phyloP scores from a whole-genome alignment of 805 yeast species.

The Vanderwaltozyma tropicalis region DNA sequence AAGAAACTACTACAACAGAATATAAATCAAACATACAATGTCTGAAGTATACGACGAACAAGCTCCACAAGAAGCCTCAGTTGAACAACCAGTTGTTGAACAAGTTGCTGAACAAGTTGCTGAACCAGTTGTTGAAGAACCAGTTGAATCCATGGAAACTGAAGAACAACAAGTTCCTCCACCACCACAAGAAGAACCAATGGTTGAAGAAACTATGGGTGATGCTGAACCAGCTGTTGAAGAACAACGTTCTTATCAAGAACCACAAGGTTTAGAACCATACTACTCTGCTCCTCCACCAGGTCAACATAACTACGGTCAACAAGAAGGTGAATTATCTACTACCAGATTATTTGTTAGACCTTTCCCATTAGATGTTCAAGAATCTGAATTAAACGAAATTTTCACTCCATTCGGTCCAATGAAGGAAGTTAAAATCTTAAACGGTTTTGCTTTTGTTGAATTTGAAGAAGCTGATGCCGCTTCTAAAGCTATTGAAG shows the following conservation, averaged over 20 bases:
- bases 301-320: constrained; percentile 5
- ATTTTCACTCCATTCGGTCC: constrained; percentile 60
- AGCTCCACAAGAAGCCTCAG: constrained; percentile 3
- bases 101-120: neutral
- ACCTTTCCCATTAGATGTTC: constrained; percentile 48
- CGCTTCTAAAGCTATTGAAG: constrained; percentile 66
- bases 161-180: constrained; percentile 2
- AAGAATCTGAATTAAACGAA: constrained; percentile 53
- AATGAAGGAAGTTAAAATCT: constrained; percentile 53
- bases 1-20: no score
- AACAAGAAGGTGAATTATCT: constrained; percentile 30
- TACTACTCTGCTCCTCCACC: constrained; percentile 16
- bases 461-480: constrained; percentile 67
- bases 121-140: constrained; percentile 1
- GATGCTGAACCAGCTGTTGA: neutral
- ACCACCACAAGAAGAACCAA: constrained; percentile 6
- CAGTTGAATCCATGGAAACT: neutral
- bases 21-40: no score
- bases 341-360: constrained; percentile 45
- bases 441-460: constrained; percentile 83
- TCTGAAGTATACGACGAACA: constrained; percentile 2
- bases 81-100: neutral
- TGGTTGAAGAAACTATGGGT: constrained; percentile 2
- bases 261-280: constrained; percentile 9
- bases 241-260: constrained; percentile 1